These are phyloP conservation scores for Telfairia occidentalis DNA, from an alignment of 331 rosid genomes.

Conservation along the genomic window DNA sequence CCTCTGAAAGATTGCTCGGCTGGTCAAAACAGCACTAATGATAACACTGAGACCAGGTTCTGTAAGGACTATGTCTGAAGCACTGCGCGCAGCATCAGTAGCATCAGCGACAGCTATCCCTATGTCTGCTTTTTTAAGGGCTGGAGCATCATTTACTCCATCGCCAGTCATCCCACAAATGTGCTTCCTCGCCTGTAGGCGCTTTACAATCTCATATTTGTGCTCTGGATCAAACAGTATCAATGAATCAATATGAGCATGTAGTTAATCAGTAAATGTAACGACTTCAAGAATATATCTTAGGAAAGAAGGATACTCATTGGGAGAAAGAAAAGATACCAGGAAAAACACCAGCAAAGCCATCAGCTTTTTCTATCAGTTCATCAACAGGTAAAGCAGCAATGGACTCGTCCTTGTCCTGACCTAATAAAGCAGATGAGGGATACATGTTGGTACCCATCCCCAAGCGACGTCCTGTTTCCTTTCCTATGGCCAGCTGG, in stretches of 20 bases:
- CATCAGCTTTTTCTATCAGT: slow-evolving; percentile 77
- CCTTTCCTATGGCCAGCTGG: slow-evolving; percentile 82
- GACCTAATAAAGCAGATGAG: slow-evolving; percentile 59
- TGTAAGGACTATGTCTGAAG: slow-evolving; percentile 82
- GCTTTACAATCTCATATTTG: slow-evolving; percentile 76
- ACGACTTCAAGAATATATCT: background rate
- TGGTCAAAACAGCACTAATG: slow-evolving; percentile 78
- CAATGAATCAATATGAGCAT: background rate
- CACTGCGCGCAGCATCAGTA: slow-evolving; percentile 89
- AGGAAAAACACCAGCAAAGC: slow-evolving; percentile 86
- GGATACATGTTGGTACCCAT: slow-evolving; percentile 98
- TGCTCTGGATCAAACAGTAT: slow-evolving; percentile 39
- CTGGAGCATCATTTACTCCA: slow-evolving; percentile 93
- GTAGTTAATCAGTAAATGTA: background rate
- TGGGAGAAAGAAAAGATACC: slow-evolving; percentile 27
- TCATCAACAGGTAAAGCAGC: slow-evolving; percentile 69
- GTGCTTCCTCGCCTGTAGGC: slow-evolving; percentile 73
- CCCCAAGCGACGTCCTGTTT: slow-evolving; percentile 80
- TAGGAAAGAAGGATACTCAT: background rate
- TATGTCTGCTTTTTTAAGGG: slow-evolving; percentile 81
- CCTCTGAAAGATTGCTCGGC: slow-evolving; percentile 86
- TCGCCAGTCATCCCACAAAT: slow-evolving; percentile 94
- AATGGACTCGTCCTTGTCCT: slow-evolving; percentile 50
- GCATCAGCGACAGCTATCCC: slow-evolving; percentile 97
- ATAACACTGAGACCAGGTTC: slow-evolving; percentile 87